Evolutionary conservation across 2,329 filamentous ascomycete genomes (phyloP).

Genomic region (Helotiales sp.): DNA sequence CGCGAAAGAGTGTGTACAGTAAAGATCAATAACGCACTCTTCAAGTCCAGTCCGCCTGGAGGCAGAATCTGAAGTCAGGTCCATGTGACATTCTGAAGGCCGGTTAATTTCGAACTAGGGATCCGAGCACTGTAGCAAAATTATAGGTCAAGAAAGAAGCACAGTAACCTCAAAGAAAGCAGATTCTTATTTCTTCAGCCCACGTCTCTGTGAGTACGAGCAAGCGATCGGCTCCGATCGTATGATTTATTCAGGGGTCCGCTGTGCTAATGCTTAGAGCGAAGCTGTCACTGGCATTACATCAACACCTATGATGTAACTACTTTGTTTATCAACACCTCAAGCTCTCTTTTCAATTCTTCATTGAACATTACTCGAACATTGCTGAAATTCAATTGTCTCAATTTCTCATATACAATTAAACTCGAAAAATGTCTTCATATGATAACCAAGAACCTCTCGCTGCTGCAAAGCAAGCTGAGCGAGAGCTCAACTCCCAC

Average conservation of each 20-base stretch:
- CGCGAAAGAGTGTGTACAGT: slow-evolving; percentile 32
- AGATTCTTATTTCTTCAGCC: too few relatives aligned
- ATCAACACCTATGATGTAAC: slow-evolving; percentile 11
- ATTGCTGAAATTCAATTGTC: slow-evolving; percentile 11
- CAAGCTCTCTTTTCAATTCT: background rate
- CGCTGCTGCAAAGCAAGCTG: slow-evolving; percentile 46
- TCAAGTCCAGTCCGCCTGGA: slow-evolving; percentile 1
- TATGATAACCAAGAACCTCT: slow-evolving; percentile 40
- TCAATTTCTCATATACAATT: background rate
- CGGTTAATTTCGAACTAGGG: background rate
- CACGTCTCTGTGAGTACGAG: too few relatives aligned
- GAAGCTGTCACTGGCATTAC: background rate
- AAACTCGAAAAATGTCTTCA: slow-evolving; percentile 41
- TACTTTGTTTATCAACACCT: background rate
- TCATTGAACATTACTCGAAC: background rate
- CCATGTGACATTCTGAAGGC: background rate
- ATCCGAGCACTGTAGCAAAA: too few relatives aligned
- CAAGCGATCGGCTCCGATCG: too few relatives aligned
- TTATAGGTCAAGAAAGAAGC: too few relatives aligned
- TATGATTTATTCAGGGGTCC: background rate
- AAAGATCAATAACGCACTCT: slow-evolving; percentile 28
- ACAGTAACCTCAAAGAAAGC: too few relatives aligned
- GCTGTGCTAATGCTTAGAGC: background rate
- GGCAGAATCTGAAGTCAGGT: background rate
- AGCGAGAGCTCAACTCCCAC: slow-evolving; percentile 47